Evolutionary conservation across 2,329 filamentous ascomycete species (phyloP).

Genomic region (Penicillium olsonii): DNA sequence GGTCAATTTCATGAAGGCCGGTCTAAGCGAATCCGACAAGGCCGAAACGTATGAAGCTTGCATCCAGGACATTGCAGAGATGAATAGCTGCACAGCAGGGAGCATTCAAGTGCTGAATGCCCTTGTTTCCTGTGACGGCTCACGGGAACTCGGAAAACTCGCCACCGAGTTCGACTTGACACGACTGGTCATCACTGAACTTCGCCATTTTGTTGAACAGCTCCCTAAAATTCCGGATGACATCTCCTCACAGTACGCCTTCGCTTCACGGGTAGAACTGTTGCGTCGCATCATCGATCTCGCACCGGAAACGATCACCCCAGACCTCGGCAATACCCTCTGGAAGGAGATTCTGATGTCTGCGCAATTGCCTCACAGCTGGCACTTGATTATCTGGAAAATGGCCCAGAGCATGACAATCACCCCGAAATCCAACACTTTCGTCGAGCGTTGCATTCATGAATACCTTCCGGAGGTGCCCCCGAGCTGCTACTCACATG

Average conservation of each 20-base stretch:
- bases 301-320: slow-evolving; percentile 63
- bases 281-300: slow-evolving; percentile 60
- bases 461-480: slow-evolving; percentile 43
- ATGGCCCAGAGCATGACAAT: slow-evolving; percentile 54
- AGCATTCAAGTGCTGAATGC: slow-evolving; percentile 68
- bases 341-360: slow-evolving; percentile 75
- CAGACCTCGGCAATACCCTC: slow-evolving; percentile 62
- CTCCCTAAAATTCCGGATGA: slow-evolving; percentile 46
- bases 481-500: slow-evolving; percentile 40
- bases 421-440: slow-evolving; percentile 36
- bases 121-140: slow-evolving; percentile 43
- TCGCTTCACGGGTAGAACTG: slow-evolving; percentile 61
- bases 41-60: slow-evolving; percentile 66
- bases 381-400: slow-evolving; percentile 70
- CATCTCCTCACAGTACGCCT: slow-evolving; percentile 41
- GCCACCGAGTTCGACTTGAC: slow-evolving; percentile 64
- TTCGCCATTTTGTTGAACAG: slow-evolving; percentile 57
- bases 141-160: slow-evolving; percentile 58
- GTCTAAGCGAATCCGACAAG: slow-evolving; percentile 59
- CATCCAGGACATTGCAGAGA: slow-evolving; percentile 66
- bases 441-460: slow-evolving; percentile 47
- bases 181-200: slow-evolving; percentile 63
- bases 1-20: slow-evolving; percentile 58
- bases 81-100: slow-evolving; percentile 66
- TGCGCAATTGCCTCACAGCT: slow-evolving; percentile 58